Percentiles rank a stretch among this genome's conserved stretches.
These are phyloP conservation scores for Boletus vermiculosoides DNA, from an alignment of 768 basidiomycete genomes.

Conservation along the genomic window DNA sequence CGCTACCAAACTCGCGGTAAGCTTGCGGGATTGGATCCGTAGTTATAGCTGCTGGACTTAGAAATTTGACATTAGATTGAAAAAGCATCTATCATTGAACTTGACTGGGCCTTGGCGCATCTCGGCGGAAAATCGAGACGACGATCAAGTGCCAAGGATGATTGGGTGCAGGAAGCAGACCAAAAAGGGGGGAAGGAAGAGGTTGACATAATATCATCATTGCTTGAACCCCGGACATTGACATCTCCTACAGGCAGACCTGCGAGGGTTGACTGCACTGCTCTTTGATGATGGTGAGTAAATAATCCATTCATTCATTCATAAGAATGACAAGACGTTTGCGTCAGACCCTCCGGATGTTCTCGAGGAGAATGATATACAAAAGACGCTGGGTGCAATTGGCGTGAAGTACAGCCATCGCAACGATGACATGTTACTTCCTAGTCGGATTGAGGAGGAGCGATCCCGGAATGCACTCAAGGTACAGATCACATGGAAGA, in stretches of 20 bases:
- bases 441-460: constrained; percentile 68
- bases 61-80: constrained; percentile 59
- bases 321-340: background rate
- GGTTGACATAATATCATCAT: background rate
- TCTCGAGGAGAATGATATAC: constrained; percentile 48
- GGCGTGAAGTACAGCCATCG: constrained; percentile 74
- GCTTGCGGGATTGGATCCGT: constrained; percentile 14
- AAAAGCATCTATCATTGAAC: constrained; percentile 64
- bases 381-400: constrained; percentile 54
- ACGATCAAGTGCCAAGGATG: constrained; percentile 29
- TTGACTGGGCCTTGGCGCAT: constrained; percentile 80
- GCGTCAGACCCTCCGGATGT: constrained; percentile 39
- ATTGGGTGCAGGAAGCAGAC: constrained; percentile 47
- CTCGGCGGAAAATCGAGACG: constrained; percentile 46
- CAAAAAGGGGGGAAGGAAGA: constrained; percentile 43
- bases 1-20: constrained; percentile 72
- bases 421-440: constrained; percentile 67
- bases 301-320: background rate
- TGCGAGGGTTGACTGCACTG: constrained; percentile 62
- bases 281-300: constrained; percentile 66
- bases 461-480: constrained; percentile 53
- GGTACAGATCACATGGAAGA: constrained; percentile 32
- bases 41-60: background rate
- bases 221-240: background rate
- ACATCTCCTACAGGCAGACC: constrained; percentile 40